These are phyloP conservation scores for Gymnopus androsaceus DNA, from an alignment of 1,284 basidiomycete species.

Conservation along the genomic window DNA sequence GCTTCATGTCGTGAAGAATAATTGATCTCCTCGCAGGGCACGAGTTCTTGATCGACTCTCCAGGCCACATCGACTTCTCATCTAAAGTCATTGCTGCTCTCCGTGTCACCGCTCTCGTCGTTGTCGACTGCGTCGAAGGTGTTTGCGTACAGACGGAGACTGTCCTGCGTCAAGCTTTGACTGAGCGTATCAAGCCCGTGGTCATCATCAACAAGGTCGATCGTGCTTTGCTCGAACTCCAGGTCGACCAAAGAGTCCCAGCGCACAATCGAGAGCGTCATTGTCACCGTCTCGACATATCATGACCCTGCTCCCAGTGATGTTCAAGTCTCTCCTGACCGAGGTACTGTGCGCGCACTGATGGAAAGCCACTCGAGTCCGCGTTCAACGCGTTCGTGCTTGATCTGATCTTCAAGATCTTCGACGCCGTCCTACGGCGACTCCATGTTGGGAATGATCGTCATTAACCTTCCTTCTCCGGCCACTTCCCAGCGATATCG, in stretches of 20 bases:
- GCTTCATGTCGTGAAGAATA: too few relatives aligned
- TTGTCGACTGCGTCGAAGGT: conserved; percentile 99
- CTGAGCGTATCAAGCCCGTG: conserved; percentile 99
- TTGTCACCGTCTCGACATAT: conserved; percentile 99
- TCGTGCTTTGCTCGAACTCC: too few relatives aligned
- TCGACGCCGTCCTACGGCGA: too few relatives aligned
- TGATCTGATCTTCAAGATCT: too few relatives aligned
- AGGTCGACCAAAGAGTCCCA: conserved; percentile 94
- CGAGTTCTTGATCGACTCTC: conserved; percentile 99
- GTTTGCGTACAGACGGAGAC: conserved; percentile 99
- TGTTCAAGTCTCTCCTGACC: conserved; percentile 81
- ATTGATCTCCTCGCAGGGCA: conserved; percentile 71
- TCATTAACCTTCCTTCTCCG: too few relatives aligned
- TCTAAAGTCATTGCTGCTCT: conserved; percentile 99
- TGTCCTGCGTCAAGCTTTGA: conserved; percentile 95
- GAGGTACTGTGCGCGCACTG: conserved; percentile 99
- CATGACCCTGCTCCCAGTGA: conserved; percentile 96
- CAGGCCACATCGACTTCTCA: conserved; percentile 99
- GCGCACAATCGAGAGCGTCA: conserved; percentile 96
- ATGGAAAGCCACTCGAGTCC: too few relatives aligned
- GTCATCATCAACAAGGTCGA: too few relatives aligned
- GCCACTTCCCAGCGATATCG: too few relatives aligned
- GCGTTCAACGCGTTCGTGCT: too few relatives aligned
- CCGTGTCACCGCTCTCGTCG: conserved; percentile 97
- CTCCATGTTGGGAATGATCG: too few relatives aligned